Base-by-base conservation (phyloP, 1,139 yeast species). In the Taphrina confusa region DNA sequence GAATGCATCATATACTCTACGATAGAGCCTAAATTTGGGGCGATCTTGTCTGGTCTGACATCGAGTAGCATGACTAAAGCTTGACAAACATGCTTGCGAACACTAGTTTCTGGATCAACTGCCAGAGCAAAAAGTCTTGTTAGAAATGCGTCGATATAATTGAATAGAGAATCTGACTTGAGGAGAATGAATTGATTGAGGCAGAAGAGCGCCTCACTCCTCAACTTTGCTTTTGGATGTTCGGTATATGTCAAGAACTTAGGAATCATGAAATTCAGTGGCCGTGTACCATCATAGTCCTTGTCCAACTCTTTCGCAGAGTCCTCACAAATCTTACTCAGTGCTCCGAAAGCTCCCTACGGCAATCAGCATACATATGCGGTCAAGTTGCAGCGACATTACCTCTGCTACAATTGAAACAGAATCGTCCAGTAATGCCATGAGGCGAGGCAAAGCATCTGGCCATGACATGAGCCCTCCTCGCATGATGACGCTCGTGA, bases 311-410 rank as follows among this genome's bases (percentile, higher is more conserved):
- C 70, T 39, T 74, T 70, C 27, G 81, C 80, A 25, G 85, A 80
- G 73, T 92, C 97, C 71, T 92, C 97, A 76, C 96, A 88, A 55
- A 92, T 86, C 70, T 91, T 89, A 45, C 84, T 78, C 64, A 94
- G 76, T 0, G 97, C 92, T 66, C 87, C 79, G 74, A 90, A 81
- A 18, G 97, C 89, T 61, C 88, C 87, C 68, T 85, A 25, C 1
- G 12, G 33, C 33, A 9, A 9, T 30, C 12, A 9, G 33, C 9
- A 30, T 71, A 25, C 72, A 73, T 27, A 78, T 6, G 9, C 14
- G 16, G 11, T 11, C 14, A 11, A 36, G 40, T 3, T 22, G 28
- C 39, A 18, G 22, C 12, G 23, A 4, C 27, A 30, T 39, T n/a
- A 54, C 58, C 22, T 54, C 58, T 18, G 34, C 33, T 14, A 46